Conservation (phyloP, 176 grass and related monocot genomes). For the Calamus simplicifolius region DNA sequence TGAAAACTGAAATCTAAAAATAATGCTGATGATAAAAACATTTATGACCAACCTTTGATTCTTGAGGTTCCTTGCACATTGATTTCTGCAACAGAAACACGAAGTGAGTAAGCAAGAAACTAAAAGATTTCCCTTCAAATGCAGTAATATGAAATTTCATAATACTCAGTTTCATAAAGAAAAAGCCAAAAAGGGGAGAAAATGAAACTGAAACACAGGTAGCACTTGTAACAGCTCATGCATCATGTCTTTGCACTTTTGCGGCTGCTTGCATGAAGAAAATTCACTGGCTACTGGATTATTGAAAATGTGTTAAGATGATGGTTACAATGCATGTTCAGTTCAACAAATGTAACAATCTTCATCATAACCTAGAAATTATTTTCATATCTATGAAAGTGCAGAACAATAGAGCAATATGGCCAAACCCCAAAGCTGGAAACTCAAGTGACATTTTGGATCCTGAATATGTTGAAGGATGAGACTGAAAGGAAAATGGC, state of each 20-base stretch:
- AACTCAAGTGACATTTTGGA: neutral
- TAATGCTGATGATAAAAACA: no score
- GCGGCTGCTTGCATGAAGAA: no score
- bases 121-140: constrained; percentile 8
- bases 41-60: constrained; percentile 51
- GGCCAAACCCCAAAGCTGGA: neutral
- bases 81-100: constrained; percentile 20
- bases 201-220: no score
- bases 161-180: neutral
- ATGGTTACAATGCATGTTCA: neutral
- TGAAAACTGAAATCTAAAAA: no score
- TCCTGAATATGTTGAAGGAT: no score
- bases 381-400: no score
- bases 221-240: no score
- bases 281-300: no score
- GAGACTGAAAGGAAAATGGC: no score
- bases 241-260: no score
- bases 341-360: no score
- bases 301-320: neutral
- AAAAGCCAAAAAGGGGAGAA: neutral
- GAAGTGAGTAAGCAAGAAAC: neutral
- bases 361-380: no score
- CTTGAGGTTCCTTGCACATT: constrained; percentile 47
- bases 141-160: neutral
- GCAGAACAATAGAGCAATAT: neutral